These are phyloP conservation scores for Zychaea mexicana DNA, from an alignment of 371 early-diverging fungal genomes.

Conservation along the genomic window DNA sequence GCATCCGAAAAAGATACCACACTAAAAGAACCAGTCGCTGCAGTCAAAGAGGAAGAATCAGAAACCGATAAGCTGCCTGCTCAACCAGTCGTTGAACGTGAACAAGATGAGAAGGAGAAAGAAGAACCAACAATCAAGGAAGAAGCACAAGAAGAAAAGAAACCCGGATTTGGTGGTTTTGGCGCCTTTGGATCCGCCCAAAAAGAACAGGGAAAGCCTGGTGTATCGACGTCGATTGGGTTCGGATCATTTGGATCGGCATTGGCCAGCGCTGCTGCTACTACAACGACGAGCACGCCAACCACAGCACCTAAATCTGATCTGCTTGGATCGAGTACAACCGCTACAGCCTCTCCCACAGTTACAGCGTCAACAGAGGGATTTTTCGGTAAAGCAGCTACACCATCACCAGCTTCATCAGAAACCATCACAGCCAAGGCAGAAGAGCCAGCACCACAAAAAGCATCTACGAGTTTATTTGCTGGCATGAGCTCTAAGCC, in stretches of 20 bases:
- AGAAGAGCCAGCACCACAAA: background rate
- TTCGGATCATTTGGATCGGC: constrained; percentile 5
- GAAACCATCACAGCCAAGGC: background rate
- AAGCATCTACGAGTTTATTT: background rate
- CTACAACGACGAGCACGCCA: background rate
- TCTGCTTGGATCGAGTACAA: background rate
- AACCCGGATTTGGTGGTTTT: constrained; percentile 2
- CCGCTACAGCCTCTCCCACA: background rate
- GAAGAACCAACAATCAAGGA: background rate
- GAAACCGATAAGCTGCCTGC: no score
- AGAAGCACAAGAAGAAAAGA: background rate
- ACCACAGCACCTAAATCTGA: no score
- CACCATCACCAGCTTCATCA: background rate
- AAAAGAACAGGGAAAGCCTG: background rate
- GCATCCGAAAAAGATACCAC: background rate
- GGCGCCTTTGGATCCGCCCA: constrained; percentile 8
- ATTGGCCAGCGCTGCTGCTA: background rate
- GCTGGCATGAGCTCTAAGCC: background rate
- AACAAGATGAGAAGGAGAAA: no score
- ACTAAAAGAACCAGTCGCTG: background rate
- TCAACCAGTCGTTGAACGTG: no score
- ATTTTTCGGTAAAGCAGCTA: background rate
- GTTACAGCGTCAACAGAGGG: background rate
- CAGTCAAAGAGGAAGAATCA: background rate
- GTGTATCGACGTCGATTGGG: constrained; percentile 1